Evolutionary conservation across 495 filamentous ascomycete genomes (phyloP), one percentile per base, ranked within the genome.

Genomic region (Bacidia gigantensis): DNA sequence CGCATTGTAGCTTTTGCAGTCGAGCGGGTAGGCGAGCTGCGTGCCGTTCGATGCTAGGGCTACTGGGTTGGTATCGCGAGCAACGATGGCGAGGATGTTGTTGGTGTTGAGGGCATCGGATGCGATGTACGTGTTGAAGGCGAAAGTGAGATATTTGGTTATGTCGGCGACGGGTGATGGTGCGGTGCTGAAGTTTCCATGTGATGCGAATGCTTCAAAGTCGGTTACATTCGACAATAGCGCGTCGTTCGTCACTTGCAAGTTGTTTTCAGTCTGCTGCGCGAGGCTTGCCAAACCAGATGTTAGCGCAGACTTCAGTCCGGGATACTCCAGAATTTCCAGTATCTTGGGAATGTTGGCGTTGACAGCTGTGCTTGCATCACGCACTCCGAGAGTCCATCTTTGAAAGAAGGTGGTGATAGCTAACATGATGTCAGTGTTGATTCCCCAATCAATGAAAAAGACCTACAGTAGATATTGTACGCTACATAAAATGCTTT

Each of bases 341-440:
- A 44, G 41, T 35, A 35, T 35, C 29, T 5, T 35, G 5, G 29
- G 7, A 7, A 35, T 35, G n/a, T n/a, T n/a, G n/a, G n/a, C n/a
- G n/a, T n/a, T n/a, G n/a, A n/a, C n/a, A n/a, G n/a, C n/a, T n/a
- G n/a, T n/a, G n/a, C n/a, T n/a, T n/a, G n/a, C n/a, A n/a, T n/a
- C n/a, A n/a, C n/a, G n/a, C n/a, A n/a, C n/a, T n/a, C n/a, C n/a
- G n/a, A n/a, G n/a, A n/a, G n/a, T 55, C 56, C 56, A 58, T n/a
- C 52, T 55, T 21, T 44, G 21, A 21, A 58, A 58, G 49, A 48
- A 58, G 14, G 51, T 41, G 26, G 55, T 58, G 17, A 58, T 11
- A 11, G 48, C 52, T 55, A 18, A 58, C 2, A n/a, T n/a, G n/a
- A n/a, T n/a, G n/a, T n/a, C n/a, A n/a, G n/a, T n/a, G n/a, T n/a